Base-by-base conservation (phyloP, 2,329 filamentous ascomycete species). In the Colletotrichum tanaceti region DNA sequence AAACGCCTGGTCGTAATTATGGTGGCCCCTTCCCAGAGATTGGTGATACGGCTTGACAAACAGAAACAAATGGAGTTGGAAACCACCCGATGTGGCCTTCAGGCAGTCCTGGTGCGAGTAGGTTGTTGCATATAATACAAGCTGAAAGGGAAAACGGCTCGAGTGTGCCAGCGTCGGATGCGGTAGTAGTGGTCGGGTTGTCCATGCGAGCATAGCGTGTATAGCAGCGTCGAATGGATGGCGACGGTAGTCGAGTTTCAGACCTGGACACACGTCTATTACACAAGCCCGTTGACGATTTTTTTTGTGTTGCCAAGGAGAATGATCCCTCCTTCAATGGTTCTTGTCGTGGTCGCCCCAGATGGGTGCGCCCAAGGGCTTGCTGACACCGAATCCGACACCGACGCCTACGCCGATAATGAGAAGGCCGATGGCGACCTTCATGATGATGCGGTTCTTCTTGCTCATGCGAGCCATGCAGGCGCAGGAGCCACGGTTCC, bases 371-470 rank as follows among this genome's bases (percentile, higher is more conserved):
- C 85, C 84, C 1, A 89, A 79, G 3, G 86, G 83, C 76, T 87
- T 89, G 81, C 86, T 89, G 72, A 90, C 81, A 57, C 88, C 88
- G 53, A 90, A 81, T 24, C 88, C 88, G 24, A 90, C 78, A 50
- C 81, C 85, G 11, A 89, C 82, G 16, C 84, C 86, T 58, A 85
- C 75, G 58, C 86, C 86, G 5, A 89, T 74, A 22, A 89, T 79
- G 32, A 89, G 75, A 5, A 87, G 71, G 3, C 80, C 80, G 55
- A 89, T 83, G 50, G 84, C 72, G n/a, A 90, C 77, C 78, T 89
- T 89, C 72, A 79, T 79, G 43, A 85, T 79, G 70, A 89, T 82
- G 44, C 83, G 82, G 71, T 85, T 88, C 55, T 85, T 84, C 73
- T 82, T 83, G 79, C 82, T 86, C 59, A 89, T 80, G 39, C 78